Conservation (phyloP, 768 basidiomycete species). For the Phanerochaete carnosa region DNA sequence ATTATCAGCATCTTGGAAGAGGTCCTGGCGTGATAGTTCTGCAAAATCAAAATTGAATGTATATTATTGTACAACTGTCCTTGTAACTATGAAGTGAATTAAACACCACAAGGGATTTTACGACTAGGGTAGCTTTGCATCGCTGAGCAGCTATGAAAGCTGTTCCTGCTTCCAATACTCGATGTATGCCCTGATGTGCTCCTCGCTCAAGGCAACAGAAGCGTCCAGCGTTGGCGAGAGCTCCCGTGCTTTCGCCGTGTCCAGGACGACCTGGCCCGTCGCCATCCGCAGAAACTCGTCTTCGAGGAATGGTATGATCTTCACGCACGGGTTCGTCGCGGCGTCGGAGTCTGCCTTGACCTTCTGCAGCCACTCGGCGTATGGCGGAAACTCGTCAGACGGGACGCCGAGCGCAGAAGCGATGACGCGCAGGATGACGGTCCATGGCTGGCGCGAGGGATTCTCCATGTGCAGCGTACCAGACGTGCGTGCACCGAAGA, state of each 20-base stretch:
- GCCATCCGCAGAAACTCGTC: background rate
- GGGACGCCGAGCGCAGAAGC: slow-evolving; percentile 9
- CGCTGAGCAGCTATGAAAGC: too few relatives aligned
- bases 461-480: slow-evolving; percentile 18
- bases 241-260: background rate
- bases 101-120: too few relatives aligned
- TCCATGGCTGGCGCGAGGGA: slow-evolving; percentile 18
- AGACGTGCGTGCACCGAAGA: slow-evolving; percentile 11
- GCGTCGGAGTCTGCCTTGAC: background rate
- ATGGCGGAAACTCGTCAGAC: background rate
- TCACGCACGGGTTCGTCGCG: background rate
- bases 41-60: background rate
- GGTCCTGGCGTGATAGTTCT: slow-evolving; percentile 32
- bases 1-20: slow-evolving; percentile 57
- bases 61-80: background rate
- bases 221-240: background rate
- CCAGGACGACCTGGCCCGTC: background rate
- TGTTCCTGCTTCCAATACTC: background rate
- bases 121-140: too few relatives aligned
- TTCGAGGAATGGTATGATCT: slow-evolving; percentile 8
- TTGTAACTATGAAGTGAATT: too few relatives aligned
- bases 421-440: slow-evolving; percentile 7
- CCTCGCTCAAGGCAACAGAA: background rate
- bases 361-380: slow-evolving; percentile 10
- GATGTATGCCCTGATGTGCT: background rate